Conservation (phyloP, 345 rosid species). For the Clausena lansium region DNA sequence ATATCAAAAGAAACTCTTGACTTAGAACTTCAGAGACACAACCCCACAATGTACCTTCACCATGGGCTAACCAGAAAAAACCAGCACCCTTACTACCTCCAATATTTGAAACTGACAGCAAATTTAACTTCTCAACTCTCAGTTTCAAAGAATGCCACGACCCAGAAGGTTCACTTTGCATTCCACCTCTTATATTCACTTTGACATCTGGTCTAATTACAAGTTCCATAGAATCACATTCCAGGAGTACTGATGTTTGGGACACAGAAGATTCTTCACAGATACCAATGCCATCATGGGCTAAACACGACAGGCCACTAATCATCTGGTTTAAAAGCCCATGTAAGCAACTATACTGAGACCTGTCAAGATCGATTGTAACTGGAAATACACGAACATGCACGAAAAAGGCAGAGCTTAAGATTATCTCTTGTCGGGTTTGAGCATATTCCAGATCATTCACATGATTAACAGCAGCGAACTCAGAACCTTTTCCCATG, state of each 20-base stretch:
- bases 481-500: constrained; percentile 58
- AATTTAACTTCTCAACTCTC: constrained; percentile 51
- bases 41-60: constrained; percentile 80
- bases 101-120: constrained; percentile 68
- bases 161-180: constrained; percentile 88
- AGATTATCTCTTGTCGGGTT: constrained; percentile 56
- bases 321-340: constrained; percentile 50
- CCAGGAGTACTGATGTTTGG: constrained; percentile 67
- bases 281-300: constrained; percentile 27
- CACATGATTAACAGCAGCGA: constrained; percentile 58
- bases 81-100: constrained; percentile 61
- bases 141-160: constrained; percentile 71
- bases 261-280: constrained; percentile 28
- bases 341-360: constrained; percentile 45
- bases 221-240: constrained; percentile 74
- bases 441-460: constrained; percentile 58
- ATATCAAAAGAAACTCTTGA: constrained; percentile 65
- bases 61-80: constrained; percentile 79
- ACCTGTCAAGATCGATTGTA: constrained; percentile 40
- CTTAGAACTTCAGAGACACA: constrained; percentile 55
- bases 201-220: constrained; percentile 56
- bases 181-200: constrained; percentile 44
- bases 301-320: constrained; percentile 37
- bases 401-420: constrained; percentile 61
- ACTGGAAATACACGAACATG: constrained; percentile 56